Conservation (phyloP, 371 early-diverging fungal species). For the Zancudomyces culisetae region DNA sequence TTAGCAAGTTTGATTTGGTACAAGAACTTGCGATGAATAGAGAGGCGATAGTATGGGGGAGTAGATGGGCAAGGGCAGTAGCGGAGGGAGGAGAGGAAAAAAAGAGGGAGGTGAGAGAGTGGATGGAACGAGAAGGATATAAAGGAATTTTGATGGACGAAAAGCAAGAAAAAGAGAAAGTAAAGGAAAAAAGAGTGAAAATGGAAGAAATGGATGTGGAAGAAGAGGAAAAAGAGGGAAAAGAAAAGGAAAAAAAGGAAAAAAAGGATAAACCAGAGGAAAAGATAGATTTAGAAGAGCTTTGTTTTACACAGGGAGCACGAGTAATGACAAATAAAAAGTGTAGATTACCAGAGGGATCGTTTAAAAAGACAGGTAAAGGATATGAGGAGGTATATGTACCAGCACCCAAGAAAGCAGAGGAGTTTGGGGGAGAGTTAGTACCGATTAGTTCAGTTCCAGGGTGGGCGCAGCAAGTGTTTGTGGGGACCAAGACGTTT, state of each 20-base stretch:
- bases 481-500: constrained; percentile 43
- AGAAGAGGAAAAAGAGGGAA: constrained; percentile 14
- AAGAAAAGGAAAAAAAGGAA: constrained; percentile 5
- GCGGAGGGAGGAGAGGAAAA: constrained; percentile 20
- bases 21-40: constrained; percentile 68
- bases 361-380: constrained; percentile 76
- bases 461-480: constrained; percentile 73
- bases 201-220: constrained; percentile 10
- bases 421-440: constrained; percentile 42
- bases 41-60: constrained; percentile 81
- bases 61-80: constrained; percentile 53
- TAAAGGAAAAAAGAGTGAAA: constrained; percentile 1
- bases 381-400: constrained; percentile 95
- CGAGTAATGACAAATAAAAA: constrained; percentile 94
- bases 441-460: constrained; percentile 60
- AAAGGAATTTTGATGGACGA: constrained; percentile 33
- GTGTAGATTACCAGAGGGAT: constrained; percentile 81
- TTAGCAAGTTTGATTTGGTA: constrained; percentile 83
- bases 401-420: constrained; percentile 60
- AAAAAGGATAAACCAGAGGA: constrained; percentile 15
- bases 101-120: constrained; percentile 36
- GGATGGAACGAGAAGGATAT: constrained; percentile 45
- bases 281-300: constrained; percentile 55
- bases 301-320: constrained; percentile 77
- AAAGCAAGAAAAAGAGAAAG: background rate